Conservation (phyloP, 2,329 filamentous ascomycete species). For the Plenodomus biglobosus region DNA sequence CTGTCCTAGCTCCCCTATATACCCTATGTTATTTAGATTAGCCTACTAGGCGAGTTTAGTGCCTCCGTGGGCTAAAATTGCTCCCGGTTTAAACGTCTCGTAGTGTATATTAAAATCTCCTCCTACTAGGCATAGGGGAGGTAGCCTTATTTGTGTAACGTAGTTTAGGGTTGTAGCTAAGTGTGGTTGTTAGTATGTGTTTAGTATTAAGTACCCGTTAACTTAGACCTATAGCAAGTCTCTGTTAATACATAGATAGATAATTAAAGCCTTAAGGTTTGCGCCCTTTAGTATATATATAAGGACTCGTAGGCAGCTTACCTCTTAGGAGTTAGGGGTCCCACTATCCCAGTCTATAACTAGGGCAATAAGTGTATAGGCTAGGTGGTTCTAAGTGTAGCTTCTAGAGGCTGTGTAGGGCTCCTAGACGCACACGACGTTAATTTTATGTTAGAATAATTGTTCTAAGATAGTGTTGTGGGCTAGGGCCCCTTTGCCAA, state of each 20-base stretch:
- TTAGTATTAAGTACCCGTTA: no score
- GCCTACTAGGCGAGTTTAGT: slow-evolving; percentile 20
- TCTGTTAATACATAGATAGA: no score
- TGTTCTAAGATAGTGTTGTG: neutral
- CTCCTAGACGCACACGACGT: slow-evolving; percentile 1
- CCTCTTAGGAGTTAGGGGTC: neutral
- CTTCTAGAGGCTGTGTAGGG: neutral
- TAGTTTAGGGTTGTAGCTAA: no score
- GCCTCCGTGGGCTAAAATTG: neutral
- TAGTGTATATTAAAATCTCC: neutral
- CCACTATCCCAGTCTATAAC: neutral
- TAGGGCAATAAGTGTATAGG: no score
- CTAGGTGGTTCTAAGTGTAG: no score
- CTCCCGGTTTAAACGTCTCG: neutral
- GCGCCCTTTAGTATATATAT: slow-evolving; percentile 1
- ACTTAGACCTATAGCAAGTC: no score
- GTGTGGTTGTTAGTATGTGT: no score
- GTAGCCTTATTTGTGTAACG: neutral
- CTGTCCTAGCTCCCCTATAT: neutral
- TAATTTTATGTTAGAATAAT: neutral
- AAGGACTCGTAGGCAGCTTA: neutral
- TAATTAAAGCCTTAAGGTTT: no score
- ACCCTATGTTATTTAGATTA: no score
- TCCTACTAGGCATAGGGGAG: neutral
- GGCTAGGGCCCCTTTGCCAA: neutral